Evolutionary conservation across 1,139 yeast genomes (phyloP).

Genomic region (Fermentozyma sake): DNA sequence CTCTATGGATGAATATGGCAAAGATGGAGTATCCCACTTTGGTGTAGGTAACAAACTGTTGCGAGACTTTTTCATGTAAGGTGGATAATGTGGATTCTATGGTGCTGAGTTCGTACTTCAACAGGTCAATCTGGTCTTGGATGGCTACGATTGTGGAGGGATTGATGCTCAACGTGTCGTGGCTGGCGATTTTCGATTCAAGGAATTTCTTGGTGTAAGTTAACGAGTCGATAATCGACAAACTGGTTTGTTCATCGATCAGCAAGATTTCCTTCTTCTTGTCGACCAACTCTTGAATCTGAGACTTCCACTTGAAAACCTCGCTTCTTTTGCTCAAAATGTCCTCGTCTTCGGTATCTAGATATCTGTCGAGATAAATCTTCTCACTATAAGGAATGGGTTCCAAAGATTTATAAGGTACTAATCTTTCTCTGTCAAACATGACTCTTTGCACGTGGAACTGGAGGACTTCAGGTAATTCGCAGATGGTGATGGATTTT

Average conservation of each 20-base stretch:
- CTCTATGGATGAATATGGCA: conserved; percentile 91
- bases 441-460: conserved; percentile 92
- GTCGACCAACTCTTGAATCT: conserved; percentile 41
- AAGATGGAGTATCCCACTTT: conserved; percentile 75
- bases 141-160: conserved; percentile 35
- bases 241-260: conserved; percentile 45
- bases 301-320: conserved; percentile 60
- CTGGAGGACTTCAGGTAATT: conserved; percentile 78
- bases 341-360: conserved; percentile 64
- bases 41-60: conserved; percentile 58
- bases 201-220: conserved; percentile 55
- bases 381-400: conserved; percentile 77
- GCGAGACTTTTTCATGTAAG: conserved; percentile 45
- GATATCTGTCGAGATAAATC: conserved; percentile 80
- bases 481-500: conserved; percentile 64
- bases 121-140: conserved; percentile 26
- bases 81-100: conserved; percentile 36
- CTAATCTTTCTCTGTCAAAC: conserved; percentile 67
- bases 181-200: conserved; percentile 21
- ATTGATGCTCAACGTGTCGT: conserved; percentile 22
- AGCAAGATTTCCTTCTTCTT: conserved; percentile 38
- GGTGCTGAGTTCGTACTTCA: conserved; percentile 33
- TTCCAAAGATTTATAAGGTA: conserved; percentile 78
- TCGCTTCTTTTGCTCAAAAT: conserved; percentile 52
- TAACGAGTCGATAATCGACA: conserved; percentile 46